These are phyloP conservation scores for Xylaria sp. DNA, from an alignment of 2,329 filamentous ascomycete genomes.

Conservation along the genomic window DNA sequence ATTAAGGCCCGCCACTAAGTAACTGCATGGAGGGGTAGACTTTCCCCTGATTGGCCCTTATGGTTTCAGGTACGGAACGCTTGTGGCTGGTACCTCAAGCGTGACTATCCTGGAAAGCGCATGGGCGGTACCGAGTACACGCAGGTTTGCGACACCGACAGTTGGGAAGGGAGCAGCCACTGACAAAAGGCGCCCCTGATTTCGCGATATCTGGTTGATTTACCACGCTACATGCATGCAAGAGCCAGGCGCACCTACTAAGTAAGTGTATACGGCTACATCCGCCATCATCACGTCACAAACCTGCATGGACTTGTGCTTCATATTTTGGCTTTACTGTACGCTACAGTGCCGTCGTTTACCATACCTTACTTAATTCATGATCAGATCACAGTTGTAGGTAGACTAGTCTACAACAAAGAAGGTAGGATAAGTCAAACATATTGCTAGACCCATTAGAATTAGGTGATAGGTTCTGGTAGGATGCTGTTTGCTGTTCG, in stretches of 20 bases:
- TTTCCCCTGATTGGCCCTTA: slow-evolving; percentile 24
- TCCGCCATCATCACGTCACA: slow-evolving; percentile 16
- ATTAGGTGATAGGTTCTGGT: background rate
- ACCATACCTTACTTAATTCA: background rate
- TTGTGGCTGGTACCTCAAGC: slow-evolving; percentile 14
- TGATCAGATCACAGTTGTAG: background rate
- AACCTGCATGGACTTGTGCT: background rate
- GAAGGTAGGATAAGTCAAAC: too few species aligned
- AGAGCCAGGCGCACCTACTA: slow-evolving; percentile 13
- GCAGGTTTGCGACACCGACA: slow-evolving; percentile 19
- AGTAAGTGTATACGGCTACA: slow-evolving; percentile 21
- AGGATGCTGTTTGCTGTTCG: background rate
- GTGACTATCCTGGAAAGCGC: too few species aligned
- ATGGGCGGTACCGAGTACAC: slow-evolving; percentile 12
- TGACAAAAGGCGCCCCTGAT: slow-evolving; percentile 36
- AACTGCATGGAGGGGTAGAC: slow-evolving; percentile 15
- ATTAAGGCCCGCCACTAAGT: slow-evolving; percentile 41
- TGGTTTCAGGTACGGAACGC: slow-evolving; percentile 32
- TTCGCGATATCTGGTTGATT: slow-evolving; percentile 16
- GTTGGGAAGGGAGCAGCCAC: slow-evolving; percentile 30
- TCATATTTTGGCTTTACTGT: background rate
- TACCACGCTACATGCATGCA: slow-evolving; percentile 21
- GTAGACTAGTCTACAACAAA: background rate
- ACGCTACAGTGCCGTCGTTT: background rate
- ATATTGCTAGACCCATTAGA: background rate